Evolutionary conservation across 768 basidiomycete genomes (phyloP), one percentile per base, ranked within the genome.

Genomic region (Tephrocybe sp.): DNA sequence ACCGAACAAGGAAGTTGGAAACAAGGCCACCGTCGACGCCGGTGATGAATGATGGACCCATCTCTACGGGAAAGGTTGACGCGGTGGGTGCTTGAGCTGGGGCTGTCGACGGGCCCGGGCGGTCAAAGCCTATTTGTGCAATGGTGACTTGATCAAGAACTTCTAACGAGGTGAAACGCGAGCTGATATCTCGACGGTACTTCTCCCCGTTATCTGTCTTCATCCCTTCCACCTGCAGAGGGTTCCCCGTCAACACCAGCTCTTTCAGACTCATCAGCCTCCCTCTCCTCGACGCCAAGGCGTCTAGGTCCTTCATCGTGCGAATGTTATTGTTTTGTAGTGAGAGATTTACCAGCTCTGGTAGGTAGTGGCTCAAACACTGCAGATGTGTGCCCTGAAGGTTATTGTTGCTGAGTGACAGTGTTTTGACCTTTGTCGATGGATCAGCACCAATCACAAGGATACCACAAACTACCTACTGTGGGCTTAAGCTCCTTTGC

Each of bases 61-160:
- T 90, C 46, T 83, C 80, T 41, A 72, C 73, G 0, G 96, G 93
- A 66, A 94, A 97, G 0, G 80, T 80, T n/a, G 83, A 86, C 12
- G 90, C 74, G 50, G 72, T 73, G 15, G 84, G 76, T 56, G 76
- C 73, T 47, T 68, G 59, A 17, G 69, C 68, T 26, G 74, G 64
- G 2, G 76, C 49, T n/a, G 67, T 55, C 30, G 84, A 73, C 36
- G 80, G 63, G 30, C 80, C 74, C 7, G 86, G 83, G 14, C 84
- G 78, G 59, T 90, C 92, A 57, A 94, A 95, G 1, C 83, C 80
- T 50, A 96, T 92, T 63, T 86, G 77, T 4, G 82, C 73, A 42
- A 98, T 83, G 6, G 90, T 77, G 64, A 88, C 85, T 56, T 85
- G 81, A 65, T 98, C 96, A 50, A 98, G 76, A 54, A 95, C 87